phyloP scores from a whole-genome alignment of 768 basidiomycete genomes.

The Wakefieldia striispora region DNA sequence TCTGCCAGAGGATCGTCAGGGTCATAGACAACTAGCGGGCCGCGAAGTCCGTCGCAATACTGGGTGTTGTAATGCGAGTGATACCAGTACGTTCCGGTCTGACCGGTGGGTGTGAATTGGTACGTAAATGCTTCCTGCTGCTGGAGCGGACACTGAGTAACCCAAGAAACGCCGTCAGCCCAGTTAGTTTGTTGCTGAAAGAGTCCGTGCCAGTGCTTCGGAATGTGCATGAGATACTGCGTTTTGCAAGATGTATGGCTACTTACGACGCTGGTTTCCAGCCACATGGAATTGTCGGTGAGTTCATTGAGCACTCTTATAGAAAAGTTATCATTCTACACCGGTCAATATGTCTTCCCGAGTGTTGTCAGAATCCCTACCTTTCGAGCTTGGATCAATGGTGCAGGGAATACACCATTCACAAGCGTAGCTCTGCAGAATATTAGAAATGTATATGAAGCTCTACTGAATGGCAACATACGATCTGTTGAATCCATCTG shows the following conservation, averaged over 20 bases:
- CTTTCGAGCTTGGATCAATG: conserved; percentile 43
- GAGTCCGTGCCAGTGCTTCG: conserved; percentile 34
- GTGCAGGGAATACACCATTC: conserved; percentile 45
- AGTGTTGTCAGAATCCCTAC: background rate
- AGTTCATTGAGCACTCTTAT: conserved; percentile 46
- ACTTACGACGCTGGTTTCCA: conserved; percentile 40
- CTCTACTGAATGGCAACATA: conserved; percentile 16
- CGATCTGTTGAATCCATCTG: conserved; percentile 48
- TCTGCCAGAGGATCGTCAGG: conserved; percentile 40
- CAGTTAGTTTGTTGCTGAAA: conserved; percentile 28
- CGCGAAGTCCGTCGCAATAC: conserved; percentile 44
- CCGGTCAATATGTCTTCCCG: too few relatives aligned
- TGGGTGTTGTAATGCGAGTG: conserved; percentile 40
- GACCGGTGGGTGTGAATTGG: conserved; percentile 30
- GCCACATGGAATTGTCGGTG: conserved; percentile 44
- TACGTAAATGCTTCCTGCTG: conserved; percentile 35
- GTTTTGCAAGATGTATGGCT: conserved; percentile 8
- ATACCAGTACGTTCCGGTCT: conserved; percentile 49
- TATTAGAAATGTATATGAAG: background rate
- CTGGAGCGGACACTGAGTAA: conserved; percentile 45
- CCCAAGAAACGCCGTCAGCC: conserved; percentile 35
- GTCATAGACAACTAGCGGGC: conserved; percentile 45
- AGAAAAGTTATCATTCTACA: conserved; percentile 36
- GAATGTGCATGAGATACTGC: conserved; percentile 13
- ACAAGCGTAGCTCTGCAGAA: conserved; percentile 40